Percentiles rank a stretch among this genome's conserved stretches.
These are phyloP conservation scores for Lunularia cruciata DNA, from an alignment of 225 moss, liverwort and hornwort species.

Conservation along the genomic window DNA sequence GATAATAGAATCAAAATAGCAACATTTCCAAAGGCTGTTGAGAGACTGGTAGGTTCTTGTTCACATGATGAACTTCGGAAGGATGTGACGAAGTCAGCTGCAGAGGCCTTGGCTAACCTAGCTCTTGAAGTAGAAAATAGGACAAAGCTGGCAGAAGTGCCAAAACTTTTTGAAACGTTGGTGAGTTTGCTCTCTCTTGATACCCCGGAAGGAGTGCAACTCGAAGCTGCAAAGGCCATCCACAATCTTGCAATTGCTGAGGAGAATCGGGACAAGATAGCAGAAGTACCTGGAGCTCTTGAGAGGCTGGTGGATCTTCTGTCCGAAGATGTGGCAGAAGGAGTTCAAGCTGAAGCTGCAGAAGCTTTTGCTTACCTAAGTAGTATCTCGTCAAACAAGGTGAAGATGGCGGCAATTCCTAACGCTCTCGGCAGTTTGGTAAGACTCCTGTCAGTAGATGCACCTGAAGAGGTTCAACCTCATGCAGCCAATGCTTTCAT, in stretches of 20 bases:
- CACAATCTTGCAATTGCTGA: not conserved
- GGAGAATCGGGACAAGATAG: not conserved
- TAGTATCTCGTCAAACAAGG: not conserved
- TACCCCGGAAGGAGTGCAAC: not conserved
- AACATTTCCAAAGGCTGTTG: constrained; percentile 9
- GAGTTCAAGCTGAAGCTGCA: not conserved
- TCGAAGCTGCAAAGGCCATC: constrained; percentile 2
- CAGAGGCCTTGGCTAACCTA: constrained; percentile 13
- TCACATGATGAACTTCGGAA: constrained; percentile 3
- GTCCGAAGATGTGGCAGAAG: not conserved
- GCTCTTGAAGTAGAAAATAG: not conserved
- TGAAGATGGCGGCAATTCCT: not conserved
- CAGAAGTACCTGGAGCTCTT: constrained; percentile 8
- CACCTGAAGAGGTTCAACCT: not conserved
- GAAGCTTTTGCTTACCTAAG: not conserved
- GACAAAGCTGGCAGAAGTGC: not conserved
- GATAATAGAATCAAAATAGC: constrained; percentile 12
- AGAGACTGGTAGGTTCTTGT: not conserved
- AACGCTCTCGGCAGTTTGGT: constrained; percentile 6
- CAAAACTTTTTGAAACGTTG: constrained; percentile 2
- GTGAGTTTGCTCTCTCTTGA: not conserved
- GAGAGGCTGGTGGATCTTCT: constrained; percentile 10
- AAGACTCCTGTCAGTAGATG: not conserved
- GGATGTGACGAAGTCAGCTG: constrained; percentile 3
- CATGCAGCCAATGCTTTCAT: not conserved